These are phyloP conservation scores for Metarhizium humberi DNA, from an alignment of 2,329 filamentous ascomycete genomes.

Conservation along the genomic window DNA sequence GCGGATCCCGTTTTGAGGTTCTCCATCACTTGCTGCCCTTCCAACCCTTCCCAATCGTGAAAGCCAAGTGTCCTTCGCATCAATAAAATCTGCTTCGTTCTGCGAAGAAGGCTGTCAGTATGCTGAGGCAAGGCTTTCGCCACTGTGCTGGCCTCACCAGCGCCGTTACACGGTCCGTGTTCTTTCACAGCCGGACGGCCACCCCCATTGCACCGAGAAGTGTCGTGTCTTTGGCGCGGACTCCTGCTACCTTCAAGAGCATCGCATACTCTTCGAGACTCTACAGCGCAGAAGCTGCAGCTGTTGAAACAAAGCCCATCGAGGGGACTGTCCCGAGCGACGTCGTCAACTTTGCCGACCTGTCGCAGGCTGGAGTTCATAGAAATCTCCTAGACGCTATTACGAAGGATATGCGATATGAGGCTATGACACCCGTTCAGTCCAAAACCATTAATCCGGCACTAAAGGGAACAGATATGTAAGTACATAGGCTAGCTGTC, in stretches of 20 bases:
- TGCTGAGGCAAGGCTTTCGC: conserved; percentile 29
- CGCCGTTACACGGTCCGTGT: conserved; percentile 17
- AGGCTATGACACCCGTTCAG: conserved; percentile 90
- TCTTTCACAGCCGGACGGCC: conserved; percentile 19
- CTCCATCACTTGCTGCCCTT: background rate
- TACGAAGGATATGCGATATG: conserved; percentile 62
- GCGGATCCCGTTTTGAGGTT: background rate
- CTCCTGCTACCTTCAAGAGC: conserved; percentile 11
- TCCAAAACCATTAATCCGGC: conserved; percentile 71
- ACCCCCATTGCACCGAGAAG: conserved; percentile 15
- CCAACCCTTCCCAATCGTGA: background rate
- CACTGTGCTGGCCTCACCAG: conserved; percentile 28
- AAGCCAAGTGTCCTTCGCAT: background rate
- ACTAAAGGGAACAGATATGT: conserved; percentile 75
- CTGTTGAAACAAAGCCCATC: conserved; percentile 10
- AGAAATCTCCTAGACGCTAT: conserved; percentile 58
- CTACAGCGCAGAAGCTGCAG: conserved; percentile 31
- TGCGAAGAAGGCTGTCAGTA: conserved; percentile 7
- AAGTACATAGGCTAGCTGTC: conserved; percentile 30
- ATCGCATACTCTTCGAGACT: conserved; percentile 18
- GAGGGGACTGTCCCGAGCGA: conserved; percentile 12
- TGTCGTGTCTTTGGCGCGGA: conserved; percentile 11
- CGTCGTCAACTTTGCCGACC: conserved; percentile 33
- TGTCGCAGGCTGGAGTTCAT: conserved; percentile 45
- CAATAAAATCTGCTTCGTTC: background rate